Evolutionary conservation across 1,139 yeast genomes (phyloP).

Genomic region (Lipomyces yarrowii): DNA sequence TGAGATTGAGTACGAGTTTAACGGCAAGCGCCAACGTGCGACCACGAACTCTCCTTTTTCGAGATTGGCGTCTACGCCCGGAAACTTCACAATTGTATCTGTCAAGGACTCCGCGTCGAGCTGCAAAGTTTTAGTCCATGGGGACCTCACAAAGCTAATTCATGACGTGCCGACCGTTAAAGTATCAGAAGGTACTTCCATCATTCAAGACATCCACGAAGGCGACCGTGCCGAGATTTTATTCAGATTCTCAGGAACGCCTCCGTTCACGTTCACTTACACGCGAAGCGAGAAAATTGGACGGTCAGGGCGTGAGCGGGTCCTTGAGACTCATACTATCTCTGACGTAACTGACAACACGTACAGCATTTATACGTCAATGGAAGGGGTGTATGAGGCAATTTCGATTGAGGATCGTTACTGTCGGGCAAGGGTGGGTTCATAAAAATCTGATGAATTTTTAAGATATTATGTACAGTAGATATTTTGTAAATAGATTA

Average conservation of each 20-base stretch:
- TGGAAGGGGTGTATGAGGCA: conserved; percentile 95
- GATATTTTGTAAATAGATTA: neutral
- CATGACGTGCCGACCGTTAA: conserved; percentile 92
- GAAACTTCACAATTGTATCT: conserved; percentile 66
- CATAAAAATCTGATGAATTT: neutral
- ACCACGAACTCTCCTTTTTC: conserved; percentile 59
- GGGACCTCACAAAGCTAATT: conserved; percentile 53
- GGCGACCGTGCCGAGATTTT: conserved; percentile 57
- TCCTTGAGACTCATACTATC: conserved; percentile 77
- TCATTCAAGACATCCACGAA: conserved; percentile 84
- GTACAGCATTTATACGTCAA: conserved; percentile 70
- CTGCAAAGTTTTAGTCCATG: conserved; percentile 65
- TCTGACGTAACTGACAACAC: conserved; percentile 68
- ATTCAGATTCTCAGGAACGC: conserved; percentile 57
- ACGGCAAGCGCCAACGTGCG: conserved; percentile 62
- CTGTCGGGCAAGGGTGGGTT: conserved; percentile 56
- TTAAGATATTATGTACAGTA: neutral
- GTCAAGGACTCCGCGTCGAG: conserved; percentile 75
- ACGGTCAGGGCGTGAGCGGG: conserved; percentile 47
- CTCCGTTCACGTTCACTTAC: conserved; percentile 57
- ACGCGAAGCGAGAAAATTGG: conserved; percentile 53
- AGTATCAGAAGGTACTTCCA: conserved; percentile 72
- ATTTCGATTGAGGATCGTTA: conserved; percentile 79
- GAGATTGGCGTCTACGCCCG: conserved; percentile 81
- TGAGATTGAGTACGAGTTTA: conserved; percentile 70